Percentiles rank a stretch among this genome's conserved stretches.
These are phyloP conservation scores for Paramecium tetraurelia DNA, from an alignment of 73 alveolate species.

Conservation along the genomic window DNA sequence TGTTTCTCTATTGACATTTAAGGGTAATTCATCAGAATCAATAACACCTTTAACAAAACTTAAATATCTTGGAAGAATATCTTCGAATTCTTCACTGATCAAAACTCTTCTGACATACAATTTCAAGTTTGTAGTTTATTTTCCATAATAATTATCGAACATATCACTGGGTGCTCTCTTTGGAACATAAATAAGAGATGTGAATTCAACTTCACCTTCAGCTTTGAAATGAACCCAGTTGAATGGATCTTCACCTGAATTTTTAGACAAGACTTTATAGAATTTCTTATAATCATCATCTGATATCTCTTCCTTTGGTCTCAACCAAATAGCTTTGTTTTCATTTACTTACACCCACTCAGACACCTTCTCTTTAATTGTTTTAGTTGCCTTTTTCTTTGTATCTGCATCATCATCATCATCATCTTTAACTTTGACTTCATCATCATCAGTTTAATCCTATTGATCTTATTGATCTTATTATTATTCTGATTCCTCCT, in stretches of 20 bases:
- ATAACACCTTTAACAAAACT: conserved; percentile 98
- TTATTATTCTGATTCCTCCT: conserved; percentile 60
- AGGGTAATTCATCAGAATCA: conserved; percentile 99
- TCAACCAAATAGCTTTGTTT: conserved; percentile 98
- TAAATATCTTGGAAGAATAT: conserved; percentile 96
- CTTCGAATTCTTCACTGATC: conserved; percentile 98
- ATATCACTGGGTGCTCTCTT: conserved; percentile 92
- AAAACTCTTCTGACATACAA: conserved; percentile 98
- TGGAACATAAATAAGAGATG: conserved; percentile 93
- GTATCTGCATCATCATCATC: conserved; percentile 79
- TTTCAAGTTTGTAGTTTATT: conserved; percentile 86
- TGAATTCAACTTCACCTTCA: conserved; percentile 98
- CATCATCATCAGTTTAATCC: conserved; percentile 76
- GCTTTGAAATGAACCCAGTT: conserved; percentile 97
- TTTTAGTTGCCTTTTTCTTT: conserved; percentile 82
- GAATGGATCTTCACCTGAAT: conserved; percentile 92
- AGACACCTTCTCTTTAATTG: conserved; percentile 91
- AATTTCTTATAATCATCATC: conserved; percentile 95
- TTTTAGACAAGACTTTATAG: conserved; percentile 96
- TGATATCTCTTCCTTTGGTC: conserved; percentile 95
- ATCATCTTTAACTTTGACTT: conserved; percentile 82
- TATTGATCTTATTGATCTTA: conserved; percentile 61
- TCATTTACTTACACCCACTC: conserved; percentile 98
- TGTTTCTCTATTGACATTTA: conserved; percentile 98
- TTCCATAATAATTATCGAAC: conserved; percentile 96